phyloP scores from a whole-genome alignment of 2,329 filamentous ascomycete genomes.

The Diaporthe velutina region DNA sequence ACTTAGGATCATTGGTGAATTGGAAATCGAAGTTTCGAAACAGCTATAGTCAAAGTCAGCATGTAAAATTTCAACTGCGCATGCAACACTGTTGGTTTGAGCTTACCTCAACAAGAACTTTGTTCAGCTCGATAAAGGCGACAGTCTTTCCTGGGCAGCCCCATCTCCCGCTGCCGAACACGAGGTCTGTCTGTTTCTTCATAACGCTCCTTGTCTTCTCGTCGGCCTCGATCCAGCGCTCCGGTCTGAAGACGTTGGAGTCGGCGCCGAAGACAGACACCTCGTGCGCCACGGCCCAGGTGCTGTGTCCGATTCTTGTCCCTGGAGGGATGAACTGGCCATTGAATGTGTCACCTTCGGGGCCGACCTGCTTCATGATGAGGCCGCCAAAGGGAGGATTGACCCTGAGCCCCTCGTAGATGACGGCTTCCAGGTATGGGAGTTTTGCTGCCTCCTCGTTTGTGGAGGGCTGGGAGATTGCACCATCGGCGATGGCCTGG shows the following conservation, averaged over 20 bases:
- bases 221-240: conserved; percentile 40
- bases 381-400: conserved; percentile 39
- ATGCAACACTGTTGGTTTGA: not conserved
- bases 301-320: conserved; percentile 40
- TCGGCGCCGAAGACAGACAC: conserved; percentile 39
- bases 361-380: conserved; percentile 39
- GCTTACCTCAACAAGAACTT: conserved; percentile 33
- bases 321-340: conserved; percentile 40
- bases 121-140: conserved; percentile 31
- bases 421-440: conserved; percentile 43
- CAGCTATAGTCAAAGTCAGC: conserved; percentile 1
- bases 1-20: not conserved
- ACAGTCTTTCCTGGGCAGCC: conserved; percentile 30
- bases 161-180: conserved; percentile 33
- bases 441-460: conserved; percentile 38
- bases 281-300: conserved; percentile 40
- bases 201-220: conserved; percentile 32
- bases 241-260: conserved; percentile 38
- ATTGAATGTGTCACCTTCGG: conserved; percentile 36
- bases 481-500: conserved; percentile 25
- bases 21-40: conserved; percentile 28
- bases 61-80: not conserved
- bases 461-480: conserved; percentile 28
- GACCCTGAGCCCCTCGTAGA: conserved; percentile 43
- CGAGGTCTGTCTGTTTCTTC: conserved; percentile 31